A percentile compares a stretch with the other conserved stretches of the same genome.
phyloP scores from a whole-genome alignment of 345 rosid genomes.

The Ceriops decandra region DNA sequence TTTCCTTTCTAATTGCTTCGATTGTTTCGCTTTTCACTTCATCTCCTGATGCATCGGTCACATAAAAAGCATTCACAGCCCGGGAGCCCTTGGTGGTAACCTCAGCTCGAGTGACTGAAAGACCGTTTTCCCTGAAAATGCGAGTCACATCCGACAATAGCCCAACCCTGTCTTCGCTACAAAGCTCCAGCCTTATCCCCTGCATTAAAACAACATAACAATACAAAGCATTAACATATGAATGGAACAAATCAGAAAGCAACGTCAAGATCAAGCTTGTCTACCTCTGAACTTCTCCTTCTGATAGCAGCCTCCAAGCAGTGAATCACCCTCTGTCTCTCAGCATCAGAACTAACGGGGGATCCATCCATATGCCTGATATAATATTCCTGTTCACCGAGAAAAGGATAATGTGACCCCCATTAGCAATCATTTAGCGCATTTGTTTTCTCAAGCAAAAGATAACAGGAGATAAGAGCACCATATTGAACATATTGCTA shows the following conservation, averaged over 20 bases:
- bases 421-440: not conserved
- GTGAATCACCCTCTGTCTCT: slow-evolving; percentile 81
- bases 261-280: slow-evolving; percentile 8
- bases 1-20: slow-evolving; percentile 75
- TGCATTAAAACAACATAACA: slow-evolving; percentile 23
- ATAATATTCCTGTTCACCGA: slow-evolving; percentile 64
- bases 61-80: slow-evolving; percentile 77
- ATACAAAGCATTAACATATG: not conserved
- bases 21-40: slow-evolving; percentile 65
- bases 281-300: slow-evolving; percentile 68
- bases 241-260: not conserved
- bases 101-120: slow-evolving; percentile 81
- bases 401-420: not conserved
- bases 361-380: slow-evolving; percentile 85
- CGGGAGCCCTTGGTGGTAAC: slow-evolving; percentile 74
- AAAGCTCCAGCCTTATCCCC: slow-evolving; percentile 83
- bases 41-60: slow-evolving; percentile 70
- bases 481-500: not conserved
- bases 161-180: slow-evolving; percentile 75
- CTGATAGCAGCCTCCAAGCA: slow-evolving; percentile 96
- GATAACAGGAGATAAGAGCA: not conserved
- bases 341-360: slow-evolving; percentile 90
- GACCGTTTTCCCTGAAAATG: slow-evolving; percentile 87
- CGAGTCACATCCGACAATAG: slow-evolving; percentile 90
- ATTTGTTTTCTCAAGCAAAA: not conserved